phyloP scores from a whole-genome alignment of 495 filamentous ascomycete genomes.

The Aspergillus sclerotioniger region DNA sequence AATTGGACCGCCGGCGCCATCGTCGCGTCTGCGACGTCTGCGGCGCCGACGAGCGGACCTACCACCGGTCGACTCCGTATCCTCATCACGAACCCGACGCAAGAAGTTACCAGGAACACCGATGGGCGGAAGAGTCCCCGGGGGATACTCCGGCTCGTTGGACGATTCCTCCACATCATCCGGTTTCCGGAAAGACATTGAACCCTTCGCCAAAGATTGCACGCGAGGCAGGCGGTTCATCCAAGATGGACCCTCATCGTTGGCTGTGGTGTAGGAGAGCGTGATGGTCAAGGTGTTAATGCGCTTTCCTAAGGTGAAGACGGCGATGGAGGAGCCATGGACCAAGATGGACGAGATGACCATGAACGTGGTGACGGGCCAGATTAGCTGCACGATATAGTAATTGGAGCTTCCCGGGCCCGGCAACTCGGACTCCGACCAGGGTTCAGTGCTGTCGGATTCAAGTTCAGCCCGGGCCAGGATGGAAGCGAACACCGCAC shows the following conservation, averaged over 20 bases:
- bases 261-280: slow-evolving; percentile 88
- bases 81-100: slow-evolving; percentile 76
- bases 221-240: slow-evolving; percentile 93
- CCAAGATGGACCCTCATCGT: slow-evolving; percentile 89
- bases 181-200: slow-evolving; percentile 73
- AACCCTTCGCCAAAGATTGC: slow-evolving; percentile 71
- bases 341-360: slow-evolving; percentile 94
- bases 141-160: slow-evolving; percentile 66
- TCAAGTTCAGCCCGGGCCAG: slow-evolving; percentile 88
- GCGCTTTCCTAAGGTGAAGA: slow-evolving; percentile 96
- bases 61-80: slow-evolving; percentile 52
- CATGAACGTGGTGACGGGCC: slow-evolving; percentile 94
- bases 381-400: slow-evolving; percentile 76
- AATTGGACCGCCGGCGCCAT: slow-evolving; percentile 82
- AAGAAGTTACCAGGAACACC: slow-evolving; percentile 77
- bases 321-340: slow-evolving; percentile 95
- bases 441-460: slow-evolving; percentile 65
- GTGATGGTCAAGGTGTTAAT: slow-evolving; percentile 97
- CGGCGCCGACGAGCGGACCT: slow-evolving; percentile 60
- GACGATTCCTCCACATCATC: slow-evolving; percentile 52
- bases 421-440: slow-evolving; percentile 62
- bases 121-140: slow-evolving; percentile 76
- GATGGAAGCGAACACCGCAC: slow-evolving; percentile 94
- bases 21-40: slow-evolving; percentile 67
- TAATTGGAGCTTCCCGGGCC: slow-evolving; percentile 51